phyloP scores from a whole-genome alignment of 441 rosid genomes.

The Corymbia citriodora region DNA sequence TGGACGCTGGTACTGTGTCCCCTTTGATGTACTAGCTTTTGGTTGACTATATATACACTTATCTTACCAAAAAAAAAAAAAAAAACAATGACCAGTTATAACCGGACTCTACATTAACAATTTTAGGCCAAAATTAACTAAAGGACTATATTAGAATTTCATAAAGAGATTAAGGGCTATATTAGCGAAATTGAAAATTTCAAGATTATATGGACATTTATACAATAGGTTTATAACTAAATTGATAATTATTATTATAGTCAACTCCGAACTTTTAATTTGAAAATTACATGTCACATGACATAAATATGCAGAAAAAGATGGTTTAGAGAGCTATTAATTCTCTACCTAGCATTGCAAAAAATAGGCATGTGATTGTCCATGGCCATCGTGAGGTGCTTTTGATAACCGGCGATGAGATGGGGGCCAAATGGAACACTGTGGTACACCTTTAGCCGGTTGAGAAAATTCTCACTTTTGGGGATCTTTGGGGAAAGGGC shows the following conservation, averaged over 20 bases:
- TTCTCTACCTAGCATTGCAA: background rate
- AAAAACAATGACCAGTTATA: background rate
- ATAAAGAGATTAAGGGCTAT: rapidly evolving
- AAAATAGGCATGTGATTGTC: background rate
- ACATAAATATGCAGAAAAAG: background rate
- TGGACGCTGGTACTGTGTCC: no score
- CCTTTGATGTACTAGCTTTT: no score
- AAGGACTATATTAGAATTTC: background rate
- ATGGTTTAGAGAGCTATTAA: background rate
- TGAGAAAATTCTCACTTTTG: background rate
- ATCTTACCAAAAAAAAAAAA: no score
- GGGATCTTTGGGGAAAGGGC: background rate
- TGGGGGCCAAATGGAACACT: background rate
- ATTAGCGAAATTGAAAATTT: background rate
- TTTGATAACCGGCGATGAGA: background rate
- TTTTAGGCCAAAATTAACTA: rapidly evolving
- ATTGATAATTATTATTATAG: background rate
- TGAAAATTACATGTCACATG: background rate
- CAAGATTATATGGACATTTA: background rate
- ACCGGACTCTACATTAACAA: rapidly evolving
- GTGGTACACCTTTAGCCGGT: background rate
- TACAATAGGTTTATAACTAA: background rate
- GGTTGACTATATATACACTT: no score
- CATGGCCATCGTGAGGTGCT: background rate
- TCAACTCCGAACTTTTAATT: background rate